phyloP scores from a whole-genome alignment of 176 grass and related monocot genomes.

The Bonia amplexicaulis region DNA sequence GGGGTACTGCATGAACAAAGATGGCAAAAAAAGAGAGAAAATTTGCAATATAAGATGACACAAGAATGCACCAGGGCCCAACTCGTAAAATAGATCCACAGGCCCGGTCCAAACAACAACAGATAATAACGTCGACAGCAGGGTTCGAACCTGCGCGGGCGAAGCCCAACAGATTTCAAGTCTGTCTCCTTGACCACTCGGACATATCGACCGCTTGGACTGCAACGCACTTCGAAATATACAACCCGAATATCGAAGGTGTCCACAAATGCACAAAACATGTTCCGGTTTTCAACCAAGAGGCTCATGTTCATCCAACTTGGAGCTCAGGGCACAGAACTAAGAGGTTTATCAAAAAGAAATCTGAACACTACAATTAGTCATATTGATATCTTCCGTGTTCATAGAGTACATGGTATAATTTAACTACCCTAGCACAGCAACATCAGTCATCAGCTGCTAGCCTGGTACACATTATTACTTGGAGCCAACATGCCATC shows the following conservation, averaged over 20 bases:
- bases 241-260: not conserved
- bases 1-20: not conserved
- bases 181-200: slow-evolving; percentile 99
- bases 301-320: not conserved
- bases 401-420: not conserved
- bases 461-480: not conserved
- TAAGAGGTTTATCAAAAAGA: not conserved
- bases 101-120: not conserved
- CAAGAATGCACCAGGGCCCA: not conserved
- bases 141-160: slow-evolving; percentile 92
- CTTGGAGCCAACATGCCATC: not conserved
- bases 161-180: slow-evolving; percentile 99
- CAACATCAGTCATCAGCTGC: not conserved
- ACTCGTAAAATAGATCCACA: not conserved
- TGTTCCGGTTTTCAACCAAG: not conserved
- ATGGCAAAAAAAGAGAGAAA: not conserved
- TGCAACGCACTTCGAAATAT: accelerated
- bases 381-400: not conserved
- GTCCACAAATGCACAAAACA: not conserved
- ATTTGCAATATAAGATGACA: not conserved
- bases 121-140: slow-evolving; percentile 49
- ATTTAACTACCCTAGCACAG: not conserved
- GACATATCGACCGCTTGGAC: slow-evolving; percentile 44
- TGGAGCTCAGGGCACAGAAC: not conserved
- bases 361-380: not conserved